phyloP scores from a whole-genome alignment of 345 rosid species.

The Trapa incisa region DNA sequence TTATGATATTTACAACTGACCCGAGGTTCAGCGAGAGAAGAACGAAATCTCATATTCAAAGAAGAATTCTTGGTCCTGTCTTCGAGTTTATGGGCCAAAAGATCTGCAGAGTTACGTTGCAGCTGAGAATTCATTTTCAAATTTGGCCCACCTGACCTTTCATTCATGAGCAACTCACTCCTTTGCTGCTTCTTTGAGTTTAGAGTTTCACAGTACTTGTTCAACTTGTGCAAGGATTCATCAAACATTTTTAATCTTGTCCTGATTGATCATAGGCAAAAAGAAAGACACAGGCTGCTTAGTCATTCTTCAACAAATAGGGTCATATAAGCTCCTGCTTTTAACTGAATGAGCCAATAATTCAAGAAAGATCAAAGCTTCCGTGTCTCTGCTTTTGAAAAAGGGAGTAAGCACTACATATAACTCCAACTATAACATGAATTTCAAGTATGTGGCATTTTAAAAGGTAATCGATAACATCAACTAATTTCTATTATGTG shows the following conservation, averaged over 20 bases:
- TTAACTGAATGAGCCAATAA: background rate
- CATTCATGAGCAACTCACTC: slow-evolving; percentile 26
- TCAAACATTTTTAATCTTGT: slow-evolving; percentile 23
- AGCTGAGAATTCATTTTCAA: slow-evolving; percentile 28
- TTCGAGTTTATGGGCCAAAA: slow-evolving; percentile 33
- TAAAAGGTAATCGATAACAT: background rate
- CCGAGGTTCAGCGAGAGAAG: slow-evolving; percentile 39
- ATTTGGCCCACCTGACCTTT: slow-evolving; percentile 27
- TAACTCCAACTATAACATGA: background rate
- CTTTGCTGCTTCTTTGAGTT: slow-evolving; percentile 33
- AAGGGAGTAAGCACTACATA: background rate
- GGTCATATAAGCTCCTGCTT: background rate
- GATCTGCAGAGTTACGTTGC: slow-evolving; percentile 31
- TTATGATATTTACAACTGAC: slow-evolving; percentile 17
- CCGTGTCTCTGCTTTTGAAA: background rate
- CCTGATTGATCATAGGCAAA: slow-evolving; percentile 18
- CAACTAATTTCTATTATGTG: background rate
- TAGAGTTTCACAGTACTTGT: slow-evolving; percentile 22
- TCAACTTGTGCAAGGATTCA: slow-evolving; percentile 25
- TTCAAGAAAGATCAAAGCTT: background rate
- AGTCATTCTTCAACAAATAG: background rate
- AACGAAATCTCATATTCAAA: slow-evolving; percentile 37
- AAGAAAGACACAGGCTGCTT: background rate
- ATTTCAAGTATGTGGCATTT: background rate
- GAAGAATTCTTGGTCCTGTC: slow-evolving; percentile 37